phyloP scores from a whole-genome alignment of 768 basidiomycete species.

The Boletus reticulatus region DNA sequence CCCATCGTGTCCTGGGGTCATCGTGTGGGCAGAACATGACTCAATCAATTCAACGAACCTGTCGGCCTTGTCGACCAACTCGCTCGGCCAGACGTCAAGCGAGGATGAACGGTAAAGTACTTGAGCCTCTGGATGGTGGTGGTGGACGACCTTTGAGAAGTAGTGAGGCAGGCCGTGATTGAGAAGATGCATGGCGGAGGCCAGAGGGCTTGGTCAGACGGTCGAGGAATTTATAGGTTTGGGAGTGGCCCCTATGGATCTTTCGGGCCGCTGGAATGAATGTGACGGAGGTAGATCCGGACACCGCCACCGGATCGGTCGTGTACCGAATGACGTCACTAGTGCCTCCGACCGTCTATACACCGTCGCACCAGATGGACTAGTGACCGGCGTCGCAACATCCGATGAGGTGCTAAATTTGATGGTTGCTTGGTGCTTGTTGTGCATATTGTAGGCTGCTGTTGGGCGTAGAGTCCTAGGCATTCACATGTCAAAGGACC shows the following conservation, averaged over 20 bases:
- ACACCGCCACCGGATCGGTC: not conserved
- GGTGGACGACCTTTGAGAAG: slow-evolving; percentile 10
- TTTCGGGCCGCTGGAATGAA: not conserved
- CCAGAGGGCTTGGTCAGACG: not conserved
- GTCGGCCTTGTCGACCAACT: not conserved
- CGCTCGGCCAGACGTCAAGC: slow-evolving; percentile 10
- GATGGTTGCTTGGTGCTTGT: too few relatives aligned
- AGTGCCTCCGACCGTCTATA: too few relatives aligned
- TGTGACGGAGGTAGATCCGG: not conserved
- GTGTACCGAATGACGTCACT: too few relatives aligned
- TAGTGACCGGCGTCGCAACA: too few relatives aligned
- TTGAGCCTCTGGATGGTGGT: not conserved
- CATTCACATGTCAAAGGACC: too few relatives aligned
- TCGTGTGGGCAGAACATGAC: slow-evolving; percentile 6
- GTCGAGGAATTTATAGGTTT: not conserved
- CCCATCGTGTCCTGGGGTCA: not conserved
- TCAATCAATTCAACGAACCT: slow-evolving; percentile 10
- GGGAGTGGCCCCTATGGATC: not conserved
- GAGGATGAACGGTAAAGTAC: slow-evolving; percentile 7
- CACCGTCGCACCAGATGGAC: too few relatives aligned
- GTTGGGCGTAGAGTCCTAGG: too few relatives aligned
- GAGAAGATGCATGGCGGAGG: not conserved
- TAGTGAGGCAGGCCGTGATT: slow-evolving; percentile 1
- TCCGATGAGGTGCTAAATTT: too few relatives aligned
- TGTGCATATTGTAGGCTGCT: too few relatives aligned